Conservation (phyloP, 805 yeast genomes). For the Saturnispora hagleri region DNA sequence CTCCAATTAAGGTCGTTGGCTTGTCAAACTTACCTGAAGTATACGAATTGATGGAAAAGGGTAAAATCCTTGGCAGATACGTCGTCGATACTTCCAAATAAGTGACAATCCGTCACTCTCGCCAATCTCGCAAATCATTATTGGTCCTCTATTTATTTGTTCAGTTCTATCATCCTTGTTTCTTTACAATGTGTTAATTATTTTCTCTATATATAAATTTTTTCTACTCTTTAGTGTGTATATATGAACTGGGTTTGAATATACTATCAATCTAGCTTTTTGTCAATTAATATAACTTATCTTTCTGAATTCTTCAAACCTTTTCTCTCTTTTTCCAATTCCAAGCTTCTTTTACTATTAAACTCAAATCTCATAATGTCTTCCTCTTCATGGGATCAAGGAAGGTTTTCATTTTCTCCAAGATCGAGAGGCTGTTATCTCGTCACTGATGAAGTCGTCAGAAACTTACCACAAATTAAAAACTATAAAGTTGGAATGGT, state of each 20-base stretch:
- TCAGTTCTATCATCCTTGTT: not conserved
- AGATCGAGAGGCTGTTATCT: constrained; percentile 62
- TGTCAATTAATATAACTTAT: not conserved
- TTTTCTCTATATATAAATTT: not conserved
- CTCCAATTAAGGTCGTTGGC: constrained; percentile 49
- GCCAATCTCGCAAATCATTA: not conserved
- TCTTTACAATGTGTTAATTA: not conserved
- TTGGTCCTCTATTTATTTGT: constrained; percentile 1
- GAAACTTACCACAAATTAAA: constrained; percentile 48
- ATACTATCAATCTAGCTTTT: constrained; percentile 8
- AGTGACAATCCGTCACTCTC: not conserved
- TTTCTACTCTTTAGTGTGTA: not conserved
- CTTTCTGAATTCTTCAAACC: not conserved
- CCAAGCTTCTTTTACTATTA: not conserved
- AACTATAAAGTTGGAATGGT: constrained; percentile 54
- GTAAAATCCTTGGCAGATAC: constrained; percentile 55
- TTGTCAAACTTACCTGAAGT: constrained; percentile 40
- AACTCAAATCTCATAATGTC: not conserved
- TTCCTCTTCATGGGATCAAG: constrained; percentile 48
- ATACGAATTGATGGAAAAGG: constrained; percentile 49
- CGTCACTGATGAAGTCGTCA: constrained; percentile 55
- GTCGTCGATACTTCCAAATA: constrained; percentile 45
- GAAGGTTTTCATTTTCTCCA: constrained; percentile 43
- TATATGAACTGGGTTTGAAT: constrained; percentile 4
- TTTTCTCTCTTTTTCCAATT: not conserved